phyloP scores from a whole-genome alignment of 371 early-diverging fungal genomes.

The Phascolomyces articulosus region DNA sequence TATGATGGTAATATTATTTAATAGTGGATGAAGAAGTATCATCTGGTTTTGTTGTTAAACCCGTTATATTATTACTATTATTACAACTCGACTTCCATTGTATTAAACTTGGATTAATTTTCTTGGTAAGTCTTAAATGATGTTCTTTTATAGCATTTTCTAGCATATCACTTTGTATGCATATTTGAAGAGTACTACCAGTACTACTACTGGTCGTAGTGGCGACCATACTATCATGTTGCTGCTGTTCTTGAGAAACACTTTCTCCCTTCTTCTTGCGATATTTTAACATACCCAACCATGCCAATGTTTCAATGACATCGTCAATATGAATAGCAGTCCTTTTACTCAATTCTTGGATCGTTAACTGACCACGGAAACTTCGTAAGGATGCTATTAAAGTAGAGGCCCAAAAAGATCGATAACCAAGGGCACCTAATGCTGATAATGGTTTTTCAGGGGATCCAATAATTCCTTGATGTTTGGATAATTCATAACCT shows the following conservation, averaged over 20 bases:
- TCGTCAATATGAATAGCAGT: constrained; percentile 47
- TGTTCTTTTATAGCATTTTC: constrained; percentile 11
- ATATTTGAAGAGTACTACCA: constrained; percentile 4
- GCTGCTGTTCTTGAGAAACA: neutral
- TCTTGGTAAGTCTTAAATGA: constrained; percentile 7
- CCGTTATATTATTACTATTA: neutral
- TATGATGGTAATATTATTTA: too few relatives aligned
- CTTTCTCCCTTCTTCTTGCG: constrained; percentile 12
- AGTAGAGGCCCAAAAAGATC: constrained; percentile 75
- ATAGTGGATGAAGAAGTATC: too few relatives aligned
- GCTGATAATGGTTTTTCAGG: constrained; percentile 89
- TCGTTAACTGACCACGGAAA: constrained; percentile 30
- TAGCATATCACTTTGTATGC: constrained; percentile 12
- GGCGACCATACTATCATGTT: neutral
- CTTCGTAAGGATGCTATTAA: constrained; percentile 47
- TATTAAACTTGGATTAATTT: constrained; percentile 9
- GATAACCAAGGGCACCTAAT: constrained; percentile 71
- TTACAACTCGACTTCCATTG: constrained; percentile 1
- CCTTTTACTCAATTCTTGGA: constrained; percentile 31
- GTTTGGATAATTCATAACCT: constrained; percentile 90
- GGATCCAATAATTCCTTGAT: constrained; percentile 86
- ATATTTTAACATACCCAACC: constrained; percentile 33
- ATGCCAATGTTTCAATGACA: constrained; percentile 33
- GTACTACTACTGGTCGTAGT: neutral
- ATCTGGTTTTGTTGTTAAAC: too few relatives aligned